phyloP scores from a whole-genome alignment of 805 yeast genomes.

The Novakomyces olei region DNA sequence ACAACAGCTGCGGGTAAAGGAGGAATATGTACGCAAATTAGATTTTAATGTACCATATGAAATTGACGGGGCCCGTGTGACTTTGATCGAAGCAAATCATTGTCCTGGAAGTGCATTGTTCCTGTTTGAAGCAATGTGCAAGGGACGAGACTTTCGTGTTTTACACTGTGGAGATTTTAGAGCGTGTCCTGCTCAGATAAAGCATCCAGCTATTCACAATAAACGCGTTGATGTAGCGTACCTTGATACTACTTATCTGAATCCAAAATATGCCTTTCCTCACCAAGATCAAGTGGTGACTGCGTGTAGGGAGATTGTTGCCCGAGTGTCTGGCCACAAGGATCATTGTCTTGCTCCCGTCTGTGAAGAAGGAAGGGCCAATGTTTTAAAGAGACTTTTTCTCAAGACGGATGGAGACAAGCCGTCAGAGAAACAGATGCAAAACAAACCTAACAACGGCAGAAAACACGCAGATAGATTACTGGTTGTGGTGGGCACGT shows the following conservation, averaged over 20 bases:
- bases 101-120: slow-evolving; percentile 90
- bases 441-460: no score
- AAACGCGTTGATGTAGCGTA: slow-evolving; percentile 37
- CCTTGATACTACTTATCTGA: slow-evolving; percentile 75
- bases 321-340: no score
- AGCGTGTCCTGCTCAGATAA: slow-evolving; percentile 32
- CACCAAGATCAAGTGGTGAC: slow-evolving; percentile 47
- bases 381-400: background rate
- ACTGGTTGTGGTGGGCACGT: slow-evolving; percentile 59
- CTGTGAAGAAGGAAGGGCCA: slow-evolving; percentile 1
- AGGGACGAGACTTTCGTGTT: slow-evolving; percentile 11
- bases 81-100: slow-evolving; percentile 68
- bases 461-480: slow-evolving; percentile 14
- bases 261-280: slow-evolving; percentile 57
- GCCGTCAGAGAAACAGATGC: background rate
- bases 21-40: slow-evolving; percentile 20
- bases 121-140: slow-evolving; percentile 27
- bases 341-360: no score
- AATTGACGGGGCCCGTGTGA: slow-evolving; percentile 29
- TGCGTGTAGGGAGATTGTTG: slow-evolving; percentile 29
- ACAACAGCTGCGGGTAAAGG: slow-evolving; percentile 32
- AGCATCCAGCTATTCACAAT: slow-evolving; percentile 14
- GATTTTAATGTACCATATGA: slow-evolving; percentile 23
- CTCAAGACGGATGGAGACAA: background rate
- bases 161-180: slow-evolving; percentile 92